Base-by-base conservation (phyloP, 441 rosid genomes). In the Mallotus repandus region DNA sequence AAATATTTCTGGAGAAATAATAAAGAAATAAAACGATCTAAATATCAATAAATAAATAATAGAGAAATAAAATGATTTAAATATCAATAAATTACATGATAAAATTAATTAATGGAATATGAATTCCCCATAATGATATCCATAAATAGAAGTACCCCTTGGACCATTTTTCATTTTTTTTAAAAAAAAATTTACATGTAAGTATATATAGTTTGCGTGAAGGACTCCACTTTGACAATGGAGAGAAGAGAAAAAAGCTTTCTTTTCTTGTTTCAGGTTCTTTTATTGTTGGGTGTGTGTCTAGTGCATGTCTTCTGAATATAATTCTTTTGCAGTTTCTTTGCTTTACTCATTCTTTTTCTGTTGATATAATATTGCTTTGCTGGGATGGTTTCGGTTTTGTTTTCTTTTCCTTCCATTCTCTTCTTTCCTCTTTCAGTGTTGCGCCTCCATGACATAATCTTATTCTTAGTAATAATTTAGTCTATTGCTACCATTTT, bases 201-300 rank as follows among this genome's bases (percentile, higher is more conserved):
- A n/a, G n/a, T n/a, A n/a, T 25, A 25, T 25, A 25, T 25, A 25
- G 76, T 60, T 80, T 82, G 85, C 85, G 83, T 80, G 78, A 73
- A 41, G 80, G 79, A 72, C 63, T 82, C 71, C 68, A 65, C 76
- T 74, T 79, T 74, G 82, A 76, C 82, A 74, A 54, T 29, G 54
- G 50, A 48, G 19, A 61, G 60, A 56, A 29, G 45, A 29, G 68
- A 38, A 48, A 49, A 9, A 43, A 4, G 46, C 46, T 8, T 8
- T 43, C 7, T 5, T 50, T 15, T 52, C 46, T 68, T 32, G 46
- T 1, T 58, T 77, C 61, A 29, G 76, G 66, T 70, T 25, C 54
- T 41, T 60, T 75, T 43, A 4, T 43, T 43, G 4, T 73, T 72
- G 58, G 38, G 59, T 22, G 5, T 50, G 41, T 41, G 16, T 3